Conservation (phyloP, 2,329 filamentous ascomycete species). For the Paecilomyces dactylethromorphus region DNA sequence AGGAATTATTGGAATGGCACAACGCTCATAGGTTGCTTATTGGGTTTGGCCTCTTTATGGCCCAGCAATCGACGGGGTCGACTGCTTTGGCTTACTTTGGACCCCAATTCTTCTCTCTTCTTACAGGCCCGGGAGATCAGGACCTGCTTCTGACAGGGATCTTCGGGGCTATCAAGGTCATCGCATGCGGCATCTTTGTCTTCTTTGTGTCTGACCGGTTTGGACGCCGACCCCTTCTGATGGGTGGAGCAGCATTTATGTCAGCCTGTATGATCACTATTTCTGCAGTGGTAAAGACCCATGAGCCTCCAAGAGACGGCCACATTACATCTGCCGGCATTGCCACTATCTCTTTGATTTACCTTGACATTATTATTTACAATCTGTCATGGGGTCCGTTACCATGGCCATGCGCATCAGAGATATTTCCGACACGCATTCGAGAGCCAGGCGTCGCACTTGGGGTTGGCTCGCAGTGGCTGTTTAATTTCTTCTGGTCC, state of each 20-base stretch:
- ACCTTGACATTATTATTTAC: constrained; percentile 46
- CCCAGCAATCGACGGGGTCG: constrained; percentile 49
- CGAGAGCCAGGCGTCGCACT: constrained; percentile 34
- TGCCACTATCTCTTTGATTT: constrained; percentile 49
- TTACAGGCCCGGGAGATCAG: constrained; percentile 41
- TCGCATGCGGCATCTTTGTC: constrained; percentile 46
- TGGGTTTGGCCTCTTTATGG: constrained; percentile 43
- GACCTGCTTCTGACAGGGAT: constrained; percentile 47
- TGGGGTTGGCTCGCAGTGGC: constrained; percentile 34
- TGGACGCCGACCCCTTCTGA: constrained; percentile 47
- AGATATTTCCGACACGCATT: constrained; percentile 33
- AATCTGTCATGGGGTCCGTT: constrained; percentile 37
- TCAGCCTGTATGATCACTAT: constrained; percentile 43
- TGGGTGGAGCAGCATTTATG: constrained; percentile 40
- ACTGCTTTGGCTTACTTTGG: constrained; percentile 51
- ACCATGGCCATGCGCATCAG: constrained; percentile 32
- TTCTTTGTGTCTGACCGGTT: constrained; percentile 47
- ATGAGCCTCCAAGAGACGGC: constrained; percentile 24
- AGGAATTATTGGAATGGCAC: constrained; percentile 41
- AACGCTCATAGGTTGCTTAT: constrained; percentile 40
- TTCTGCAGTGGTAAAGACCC: constrained; percentile 38
- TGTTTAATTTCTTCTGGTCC: constrained; percentile 36
- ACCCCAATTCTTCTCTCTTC: constrained; percentile 48
- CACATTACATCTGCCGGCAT: constrained; percentile 43
- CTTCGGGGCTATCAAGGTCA: constrained; percentile 49